A percentile compares a stretch with the other conserved stretches of the same genome.
Conservation (phyloP, 225 moss, liverwort and hornwort genomes). For the Lunularia cruciata region DNA sequence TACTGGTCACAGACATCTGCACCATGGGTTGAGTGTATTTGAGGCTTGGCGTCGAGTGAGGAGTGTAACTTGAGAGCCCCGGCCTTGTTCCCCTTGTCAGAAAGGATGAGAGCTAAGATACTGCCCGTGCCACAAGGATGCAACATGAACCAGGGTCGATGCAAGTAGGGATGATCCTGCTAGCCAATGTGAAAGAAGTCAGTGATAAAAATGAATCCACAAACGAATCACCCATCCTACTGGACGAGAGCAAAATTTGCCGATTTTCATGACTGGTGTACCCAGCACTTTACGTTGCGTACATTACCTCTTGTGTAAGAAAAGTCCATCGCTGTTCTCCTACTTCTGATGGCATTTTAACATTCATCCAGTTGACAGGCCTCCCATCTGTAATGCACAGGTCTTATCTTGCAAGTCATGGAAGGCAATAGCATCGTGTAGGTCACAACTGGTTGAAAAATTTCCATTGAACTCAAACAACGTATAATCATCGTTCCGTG, state of each 20-base stretch:
- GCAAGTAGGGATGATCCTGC: constrained; percentile 87
- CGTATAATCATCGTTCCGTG: too few species aligned
- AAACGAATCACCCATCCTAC: too few species aligned
- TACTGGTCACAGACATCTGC: constrained; percentile 39
- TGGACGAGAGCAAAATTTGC: too few species aligned
- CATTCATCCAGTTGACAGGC: constrained; percentile 50
- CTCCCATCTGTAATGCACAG: constrained; percentile 50
- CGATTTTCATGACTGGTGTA: background rate
- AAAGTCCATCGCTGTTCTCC: constrained; percentile 78
- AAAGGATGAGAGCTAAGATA: constrained; percentile 66
- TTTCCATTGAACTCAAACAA: too few species aligned
- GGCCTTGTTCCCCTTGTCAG: constrained; percentile 19
- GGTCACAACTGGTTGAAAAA: too few species aligned
- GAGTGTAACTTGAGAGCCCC: too few species aligned
- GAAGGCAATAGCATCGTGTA: too few species aligned
- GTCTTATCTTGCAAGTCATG: background rate
- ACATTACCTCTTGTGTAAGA: constrained; percentile 80
- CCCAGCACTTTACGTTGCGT: too few species aligned
- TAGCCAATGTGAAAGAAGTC: constrained; percentile 7
- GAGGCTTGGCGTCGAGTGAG: background rate
- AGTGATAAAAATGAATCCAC: too few species aligned
- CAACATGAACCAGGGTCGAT: constrained; percentile 81
- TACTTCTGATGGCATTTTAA: constrained; percentile 54
- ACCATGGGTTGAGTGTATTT: constrained; percentile 1
- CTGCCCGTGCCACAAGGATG: constrained; percentile 88